Percentiles rank a stretch among this genome's conserved stretches.
phyloP scores from a whole-genome alignment of 352 stramenopile species.

The Pythium aristosporum region DNA sequence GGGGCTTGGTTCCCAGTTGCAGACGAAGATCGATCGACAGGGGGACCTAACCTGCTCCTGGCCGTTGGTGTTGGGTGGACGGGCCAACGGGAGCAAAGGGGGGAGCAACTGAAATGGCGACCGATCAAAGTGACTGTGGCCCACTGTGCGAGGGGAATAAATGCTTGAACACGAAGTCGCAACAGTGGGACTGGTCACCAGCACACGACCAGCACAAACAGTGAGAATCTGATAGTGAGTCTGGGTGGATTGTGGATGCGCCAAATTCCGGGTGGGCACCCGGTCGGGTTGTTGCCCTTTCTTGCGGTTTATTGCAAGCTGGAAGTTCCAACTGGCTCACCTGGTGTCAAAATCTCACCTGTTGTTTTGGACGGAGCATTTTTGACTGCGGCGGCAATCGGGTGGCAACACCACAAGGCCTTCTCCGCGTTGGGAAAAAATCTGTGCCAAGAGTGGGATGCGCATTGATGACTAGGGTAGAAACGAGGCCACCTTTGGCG shows the following conservation, averaged over 20 bases:
- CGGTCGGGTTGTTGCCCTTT: background rate
- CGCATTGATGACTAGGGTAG: slow-evolving; percentile 1
- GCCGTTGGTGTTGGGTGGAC: slow-evolving; percentile 5
- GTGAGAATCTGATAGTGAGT: background rate
- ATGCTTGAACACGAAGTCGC: slow-evolving; percentile 19
- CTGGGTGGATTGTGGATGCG: slow-evolving; percentile 7
- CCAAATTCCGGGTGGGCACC: too few relatives aligned
- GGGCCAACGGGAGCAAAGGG: slow-evolving; percentile 3
- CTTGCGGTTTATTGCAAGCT: background rate
- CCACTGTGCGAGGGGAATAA: background rate
- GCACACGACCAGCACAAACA: slow-evolving; percentile 8
- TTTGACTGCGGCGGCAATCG: background rate
- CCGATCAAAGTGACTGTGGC: background rate
- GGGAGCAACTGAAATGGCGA: slow-evolving; percentile 3
- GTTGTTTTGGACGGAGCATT: background rate
- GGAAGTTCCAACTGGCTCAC: slow-evolving; percentile 9
- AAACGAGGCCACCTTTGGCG: background rate
- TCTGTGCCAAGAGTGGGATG: slow-evolving; percentile 17
- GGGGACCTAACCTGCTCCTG: background rate
- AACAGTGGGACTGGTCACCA: slow-evolving; percentile 21
- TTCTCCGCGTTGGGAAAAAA: slow-evolving; percentile 14
- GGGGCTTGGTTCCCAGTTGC: slow-evolving; percentile 17
- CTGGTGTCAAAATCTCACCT: background rate
- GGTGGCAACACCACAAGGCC: slow-evolving; percentile 6
- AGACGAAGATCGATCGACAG: slow-evolving; percentile 27